Evolutionary conservation across 257 asterid genomes (phyloP), one percentile per base, ranked within the genome.

Genomic region (Schizonepeta tenuifolia): DNA sequence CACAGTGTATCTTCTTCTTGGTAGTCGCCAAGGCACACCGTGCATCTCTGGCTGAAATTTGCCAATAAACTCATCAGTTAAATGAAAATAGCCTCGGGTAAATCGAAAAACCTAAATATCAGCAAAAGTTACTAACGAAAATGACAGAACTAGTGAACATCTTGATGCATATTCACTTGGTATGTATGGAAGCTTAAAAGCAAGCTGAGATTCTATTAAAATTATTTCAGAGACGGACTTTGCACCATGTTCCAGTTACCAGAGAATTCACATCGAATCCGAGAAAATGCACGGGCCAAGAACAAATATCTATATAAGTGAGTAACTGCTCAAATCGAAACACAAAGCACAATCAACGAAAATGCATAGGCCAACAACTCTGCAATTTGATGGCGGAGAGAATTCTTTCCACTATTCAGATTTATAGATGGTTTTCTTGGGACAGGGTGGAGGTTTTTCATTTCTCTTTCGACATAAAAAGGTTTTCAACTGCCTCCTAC

Each of bases 21-120:
- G 85, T 94, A 94, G 15, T 94, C 96, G 1, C 80, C 61, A 22
- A 91, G 80, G 88, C 98, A 94, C 14, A 94, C 88, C 0, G 89
- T 72, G 77, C 98, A 94, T 83, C 98, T 91, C 85, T 54, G 70
- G 18, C 66, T 6, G 20, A 36, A 56, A 28, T 7, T 36, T 63
- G 12, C 13, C 28, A n/a, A 38, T 6, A 65, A 26, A 20, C 31
- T 59, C 10, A 40, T 1, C 9, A 31, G 21, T 43, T 17, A n/a
- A 2, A 12, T 6, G 18, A 33, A 67, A 3, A 2, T 24, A 15
- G 46, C 20, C 22, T 49, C 56, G 2, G 1, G 56, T 49, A 49
- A 49, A 3, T 17, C 59, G 2, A 53, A 6, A 21, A 28, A 57
- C 13, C 20, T 7, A 6, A 14, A 57, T 17, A 21, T 40, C 46